These are phyloP conservation scores for Zoysia matrella DNA, from an alignment of 202 grass and related monocot genomes.

Conservation along the genomic window DNA sequence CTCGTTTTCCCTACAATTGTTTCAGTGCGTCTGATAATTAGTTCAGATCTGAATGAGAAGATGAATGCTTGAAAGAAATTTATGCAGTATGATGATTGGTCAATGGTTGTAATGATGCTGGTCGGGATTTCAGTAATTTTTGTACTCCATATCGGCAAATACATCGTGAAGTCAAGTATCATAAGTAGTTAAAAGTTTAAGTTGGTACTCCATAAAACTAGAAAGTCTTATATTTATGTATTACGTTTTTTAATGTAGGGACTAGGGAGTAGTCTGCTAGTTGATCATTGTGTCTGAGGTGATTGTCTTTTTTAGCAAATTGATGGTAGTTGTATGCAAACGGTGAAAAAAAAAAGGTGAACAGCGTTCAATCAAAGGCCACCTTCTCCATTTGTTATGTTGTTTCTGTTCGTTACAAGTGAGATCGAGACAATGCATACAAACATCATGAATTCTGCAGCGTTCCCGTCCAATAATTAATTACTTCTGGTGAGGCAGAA, in stretches of 20 bases:
- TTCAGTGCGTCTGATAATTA: not conserved
- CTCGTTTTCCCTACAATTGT: not conserved
- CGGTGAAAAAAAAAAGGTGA: not conserved
- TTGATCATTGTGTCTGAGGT: not conserved
- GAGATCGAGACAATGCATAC: not conserved
- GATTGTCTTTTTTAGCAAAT: not conserved
- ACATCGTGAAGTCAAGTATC: no score
- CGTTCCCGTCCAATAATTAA: slow-evolving; percentile 3
- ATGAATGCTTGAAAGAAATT: not conserved
- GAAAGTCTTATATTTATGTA: no score
- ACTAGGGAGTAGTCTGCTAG: not conserved
- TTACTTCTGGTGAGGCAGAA: not conserved
- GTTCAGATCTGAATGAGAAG: not conserved
- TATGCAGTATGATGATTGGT: not conserved
- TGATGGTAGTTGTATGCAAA: not conserved
- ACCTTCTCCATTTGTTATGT: not conserved
- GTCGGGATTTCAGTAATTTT: not conserved
- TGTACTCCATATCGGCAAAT: no score
- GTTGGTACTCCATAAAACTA: no score
- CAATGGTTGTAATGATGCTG: not conserved
- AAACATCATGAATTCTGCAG: not conserved
- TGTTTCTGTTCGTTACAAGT: not conserved
- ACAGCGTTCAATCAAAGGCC: not conserved
- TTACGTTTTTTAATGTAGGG: no score
- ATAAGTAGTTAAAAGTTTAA: not conserved